Base-by-base conservation (phyloP, 2,329 filamentous ascomycete genomes). In the Talaromyces sp. region DNA sequence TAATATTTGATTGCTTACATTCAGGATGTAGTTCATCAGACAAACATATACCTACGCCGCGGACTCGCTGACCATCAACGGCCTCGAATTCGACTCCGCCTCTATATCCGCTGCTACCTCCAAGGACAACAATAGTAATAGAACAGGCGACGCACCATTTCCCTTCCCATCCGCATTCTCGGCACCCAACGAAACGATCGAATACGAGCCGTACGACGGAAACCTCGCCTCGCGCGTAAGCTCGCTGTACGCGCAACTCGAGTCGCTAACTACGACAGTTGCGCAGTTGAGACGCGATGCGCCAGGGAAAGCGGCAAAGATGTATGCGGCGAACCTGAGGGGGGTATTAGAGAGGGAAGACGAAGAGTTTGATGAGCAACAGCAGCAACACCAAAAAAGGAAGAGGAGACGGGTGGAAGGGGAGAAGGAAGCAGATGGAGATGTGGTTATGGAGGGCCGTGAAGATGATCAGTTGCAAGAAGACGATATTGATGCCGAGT, bases 51-150 rank as follows among this genome's bases (percentile, higher is more conserved):
- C 73, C 41, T 73, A 76, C 31, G 80, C 81, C 9, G 75, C 78
- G 24, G 69, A 76, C 54, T 80, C 77, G n/a, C 77, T 83, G 60
- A 77, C 73, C 68, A 81, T 83, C 68, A 83, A 83, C 67, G 81
- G 81, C 1, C 72, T 83, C 33, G 81, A 83, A 64, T 71, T 72
- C 57, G 69, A 72, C 2, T 58, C 68, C 22, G 22, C 39, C 1
- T 59, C 56, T 13, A 39, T 39, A n/a, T 43, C 56, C 1, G 56
- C 56, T 24, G 24, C 54, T 27, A n/a, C 56, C 0, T 33, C 49
- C 8, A 52, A 33, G 6, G 7, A 31, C 13, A 33, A 33, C 2
- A 7, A 31, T 31, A 31, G 7, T 31, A 31, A 31, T 31, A 31
- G 4, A 6, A 31, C 27, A 31, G 4, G 27, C n/a, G 62, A 49